These are phyloP conservation scores for Chenopodium berlandieri DNA, from an alignment of 148 eudicot species.

Conservation along the genomic window DNA sequence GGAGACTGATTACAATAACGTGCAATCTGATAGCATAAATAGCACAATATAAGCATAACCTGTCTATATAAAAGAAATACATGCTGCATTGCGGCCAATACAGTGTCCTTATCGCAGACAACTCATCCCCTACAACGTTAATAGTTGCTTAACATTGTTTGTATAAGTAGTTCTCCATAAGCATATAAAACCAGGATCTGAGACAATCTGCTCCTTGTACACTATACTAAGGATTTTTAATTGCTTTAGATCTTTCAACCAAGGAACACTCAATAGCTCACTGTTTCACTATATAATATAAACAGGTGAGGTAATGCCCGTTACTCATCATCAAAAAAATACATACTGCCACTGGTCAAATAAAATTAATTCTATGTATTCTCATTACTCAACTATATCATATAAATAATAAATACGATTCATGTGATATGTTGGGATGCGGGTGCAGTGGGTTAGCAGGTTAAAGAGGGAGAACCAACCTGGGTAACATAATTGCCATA, in stretches of 20 bases:
- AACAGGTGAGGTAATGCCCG: neutral
- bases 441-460: neutral
- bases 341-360: neutral
- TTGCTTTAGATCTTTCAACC: neutral
- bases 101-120: neutral
- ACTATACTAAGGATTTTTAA: neutral
- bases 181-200: neutral
- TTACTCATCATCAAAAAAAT: neutral
- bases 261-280: neutral
- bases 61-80: neutral
- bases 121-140: neutral
- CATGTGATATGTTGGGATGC: neutral
- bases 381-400: neutral
- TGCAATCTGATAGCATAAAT: neutral
- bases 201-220: neutral
- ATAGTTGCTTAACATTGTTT: neutral
- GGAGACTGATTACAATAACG: neutral
- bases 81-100: neutral
- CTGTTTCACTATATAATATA: neutral
- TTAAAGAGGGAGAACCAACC: constrained; percentile 39
- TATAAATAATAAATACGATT: neutral
- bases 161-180: neutral
- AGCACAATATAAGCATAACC: neutral
- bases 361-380: neutral
- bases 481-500: constrained; percentile 96